These are phyloP conservation scores for Zymoseptoria passerinii DNA, from an alignment of 2,329 filamentous ascomycete species.

Conservation along the genomic window DNA sequence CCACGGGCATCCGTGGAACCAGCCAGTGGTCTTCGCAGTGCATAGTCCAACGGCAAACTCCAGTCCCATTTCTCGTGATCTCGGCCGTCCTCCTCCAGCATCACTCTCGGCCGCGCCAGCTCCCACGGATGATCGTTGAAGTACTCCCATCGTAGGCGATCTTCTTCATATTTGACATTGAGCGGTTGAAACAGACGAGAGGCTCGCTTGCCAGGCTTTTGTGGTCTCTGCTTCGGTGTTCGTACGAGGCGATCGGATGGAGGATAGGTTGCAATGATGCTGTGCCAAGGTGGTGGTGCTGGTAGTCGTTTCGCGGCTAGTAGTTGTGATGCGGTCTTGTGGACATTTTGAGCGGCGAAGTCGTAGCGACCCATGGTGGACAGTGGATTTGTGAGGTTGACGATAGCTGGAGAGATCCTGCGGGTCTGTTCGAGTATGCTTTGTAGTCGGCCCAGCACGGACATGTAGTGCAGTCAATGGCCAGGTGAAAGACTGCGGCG, in stretches of 20 bases:
- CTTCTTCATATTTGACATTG: slow-evolving; percentile 71
- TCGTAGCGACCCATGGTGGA: slow-evolving; percentile 45
- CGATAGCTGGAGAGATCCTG: too few relatives aligned
- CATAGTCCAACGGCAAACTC: slow-evolving; percentile 43
- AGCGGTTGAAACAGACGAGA: slow-evolving; percentile 76
- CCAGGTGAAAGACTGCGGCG: not conserved
- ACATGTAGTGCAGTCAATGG: not conserved
- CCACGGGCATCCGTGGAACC: slow-evolving; percentile 10
- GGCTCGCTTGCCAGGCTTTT: slow-evolving; percentile 44
- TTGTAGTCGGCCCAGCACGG: not conserved
- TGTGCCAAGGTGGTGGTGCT: slow-evolving; percentile 48
- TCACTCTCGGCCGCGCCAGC: slow-evolving; percentile 73
- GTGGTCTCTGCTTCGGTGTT: slow-evolving; percentile 40
- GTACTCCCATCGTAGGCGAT: slow-evolving; percentile 70
- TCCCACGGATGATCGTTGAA: slow-evolving; percentile 97
- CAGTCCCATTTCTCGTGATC: slow-evolving; percentile 71
- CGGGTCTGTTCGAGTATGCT: too few relatives aligned
- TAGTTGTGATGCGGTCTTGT: slow-evolving; percentile 44
- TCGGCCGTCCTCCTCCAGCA: slow-evolving; percentile 78
- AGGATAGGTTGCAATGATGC: slow-evolving; percentile 49
- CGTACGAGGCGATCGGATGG: slow-evolving; percentile 53
- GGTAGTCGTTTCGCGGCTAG: slow-evolving; percentile 37
- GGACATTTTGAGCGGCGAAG: slow-evolving; percentile 45
- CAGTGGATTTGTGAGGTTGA: too few relatives aligned
- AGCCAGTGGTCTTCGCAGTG: slow-evolving; percentile 13